phyloP scores from a whole-genome alignment of 2,329 filamentous ascomycete species.

The Talaromyces sp. region DNA sequence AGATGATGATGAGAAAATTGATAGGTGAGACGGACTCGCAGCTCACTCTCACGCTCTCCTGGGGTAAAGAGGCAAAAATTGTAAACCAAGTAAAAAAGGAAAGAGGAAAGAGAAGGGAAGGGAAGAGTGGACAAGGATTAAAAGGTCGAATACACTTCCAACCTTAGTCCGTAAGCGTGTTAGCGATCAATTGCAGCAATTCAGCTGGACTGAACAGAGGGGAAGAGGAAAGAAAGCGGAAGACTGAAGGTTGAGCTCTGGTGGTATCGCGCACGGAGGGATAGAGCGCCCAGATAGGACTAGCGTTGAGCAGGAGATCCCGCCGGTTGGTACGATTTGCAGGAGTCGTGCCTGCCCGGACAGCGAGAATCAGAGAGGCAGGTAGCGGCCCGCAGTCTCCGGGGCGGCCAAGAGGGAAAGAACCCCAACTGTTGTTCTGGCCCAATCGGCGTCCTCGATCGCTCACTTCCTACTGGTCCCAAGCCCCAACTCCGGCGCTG shows the following conservation, averaged over 20 bases:
- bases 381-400: constrained; percentile 4
- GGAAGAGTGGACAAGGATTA: constrained; percentile 3
- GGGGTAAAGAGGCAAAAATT: neutral
- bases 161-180: neutral
- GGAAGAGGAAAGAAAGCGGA: neutral
- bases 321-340: neutral
- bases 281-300: neutral
- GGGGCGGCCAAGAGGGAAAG: neutral
- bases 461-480: neutral
- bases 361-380: neutral
- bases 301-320: neutral
- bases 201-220: neutral
- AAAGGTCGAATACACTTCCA: neutral
- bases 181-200: neutral
- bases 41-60: neutral
- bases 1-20: constrained; percentile 9
- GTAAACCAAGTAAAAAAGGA: neutral
- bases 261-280: neutral
- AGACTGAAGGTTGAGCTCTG: constrained; percentile 5
- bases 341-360: neutral
- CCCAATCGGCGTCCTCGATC: neutral
- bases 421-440: constrained; percentile 1
- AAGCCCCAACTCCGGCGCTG: neutral
- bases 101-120: neutral
- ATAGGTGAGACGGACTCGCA: neutral